Base-by-base conservation (phyloP, 805 yeast species). In the Lipomyces chichibuensis region DNA sequence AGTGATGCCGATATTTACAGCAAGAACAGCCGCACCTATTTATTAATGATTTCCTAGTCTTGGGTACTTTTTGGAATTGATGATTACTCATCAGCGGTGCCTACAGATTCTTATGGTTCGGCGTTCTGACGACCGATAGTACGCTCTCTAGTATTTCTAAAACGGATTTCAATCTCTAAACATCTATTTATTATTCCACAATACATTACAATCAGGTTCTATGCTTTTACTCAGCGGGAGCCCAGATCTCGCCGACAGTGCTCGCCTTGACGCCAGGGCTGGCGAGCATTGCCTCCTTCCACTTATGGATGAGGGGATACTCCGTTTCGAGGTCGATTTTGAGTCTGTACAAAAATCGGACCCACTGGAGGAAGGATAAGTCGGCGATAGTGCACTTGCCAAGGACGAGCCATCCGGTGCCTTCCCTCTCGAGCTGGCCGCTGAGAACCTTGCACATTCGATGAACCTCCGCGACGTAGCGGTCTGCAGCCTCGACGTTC, bases 281-380 rank as follows among this genome's bases (percentile, higher is more conserved):
- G 80, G 95, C 86, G 95, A 91, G 90, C 96, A 91, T 90, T 74
- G 88, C 88, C 77, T 90, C 90, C 25, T 95, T 91, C 96, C 96
- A 91, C 77, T 90, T 90, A 81, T 89, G 89, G 61, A 91, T 94
- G 77, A 90, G 29, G 1, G 97, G 97, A 75, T 89, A 91, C 75
- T 91, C 97, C 33, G 85, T 84, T 76, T 89, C 90, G 74, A 90
- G 84, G 75, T 90, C 91, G 69, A 91, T 90, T 2, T 94, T 95
- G 64, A 91, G 88, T 73, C 94, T 82, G 77, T 91, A 96, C 62
- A 91, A 94, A 37, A 91, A 96, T 74, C 91, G 90, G 76, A 90
- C 91, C 97, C 97, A 91, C 35, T 96, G 94, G 32, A 91, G 94
- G 80, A 91, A 91, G n/a, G 92, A 87, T 74, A 91, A 80, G 78